A percentile compares a stretch with the other conserved stretches of the same genome.
phyloP scores from a whole-genome alignment of 2,329 filamentous ascomycete genomes.

The Truncatella angustata region DNA sequence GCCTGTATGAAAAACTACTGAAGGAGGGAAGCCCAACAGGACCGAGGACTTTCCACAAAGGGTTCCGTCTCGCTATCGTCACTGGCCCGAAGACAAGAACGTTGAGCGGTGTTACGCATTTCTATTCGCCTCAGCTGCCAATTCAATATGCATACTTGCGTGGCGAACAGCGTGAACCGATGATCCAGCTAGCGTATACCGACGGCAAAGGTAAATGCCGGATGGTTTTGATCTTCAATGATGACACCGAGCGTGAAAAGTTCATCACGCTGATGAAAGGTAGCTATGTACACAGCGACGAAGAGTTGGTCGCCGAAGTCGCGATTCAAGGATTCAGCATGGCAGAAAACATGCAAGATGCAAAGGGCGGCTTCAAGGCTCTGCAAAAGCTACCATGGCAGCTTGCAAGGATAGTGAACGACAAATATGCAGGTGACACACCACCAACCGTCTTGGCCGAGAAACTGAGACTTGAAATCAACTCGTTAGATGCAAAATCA shows the following conservation, averaged over 20 bases:
- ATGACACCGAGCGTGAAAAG: slow-evolving; percentile 66
- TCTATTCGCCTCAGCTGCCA: slow-evolving; percentile 62
- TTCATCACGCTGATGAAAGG: slow-evolving; percentile 75
- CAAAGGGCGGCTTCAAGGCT: slow-evolving; percentile 45
- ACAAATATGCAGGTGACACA: slow-evolving; percentile 61
- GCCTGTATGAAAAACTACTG: slow-evolving; percentile 70
- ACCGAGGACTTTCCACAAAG: slow-evolving; percentile 70
- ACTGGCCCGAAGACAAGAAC: slow-evolving; percentile 77
- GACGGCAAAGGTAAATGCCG: slow-evolving; percentile 64
- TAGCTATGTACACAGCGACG: slow-evolving; percentile 64
- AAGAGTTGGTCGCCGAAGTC: slow-evolving; percentile 70
- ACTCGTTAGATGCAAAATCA: slow-evolving; percentile 58
- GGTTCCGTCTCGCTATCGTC: slow-evolving; percentile 75
- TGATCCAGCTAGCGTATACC: slow-evolving; percentile 68
- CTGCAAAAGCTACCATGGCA: slow-evolving; percentile 62
- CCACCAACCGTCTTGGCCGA: slow-evolving; percentile 73
- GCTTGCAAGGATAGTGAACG: slow-evolving; percentile 69
- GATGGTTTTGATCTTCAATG: slow-evolving; percentile 75
- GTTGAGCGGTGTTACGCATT: slow-evolving; percentile 72
- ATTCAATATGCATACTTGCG: slow-evolving; percentile 77
- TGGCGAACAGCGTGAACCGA: slow-evolving; percentile 67
- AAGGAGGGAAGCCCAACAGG: slow-evolving; percentile 72
- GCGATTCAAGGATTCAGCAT: slow-evolving; percentile 65
- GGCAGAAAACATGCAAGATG: slow-evolving; percentile 48
- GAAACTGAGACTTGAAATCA: slow-evolving; percentile 70